Evolutionary conservation across 257 asterid genomes (phyloP).

Genomic region (Nicotiana tabacum): DNA sequence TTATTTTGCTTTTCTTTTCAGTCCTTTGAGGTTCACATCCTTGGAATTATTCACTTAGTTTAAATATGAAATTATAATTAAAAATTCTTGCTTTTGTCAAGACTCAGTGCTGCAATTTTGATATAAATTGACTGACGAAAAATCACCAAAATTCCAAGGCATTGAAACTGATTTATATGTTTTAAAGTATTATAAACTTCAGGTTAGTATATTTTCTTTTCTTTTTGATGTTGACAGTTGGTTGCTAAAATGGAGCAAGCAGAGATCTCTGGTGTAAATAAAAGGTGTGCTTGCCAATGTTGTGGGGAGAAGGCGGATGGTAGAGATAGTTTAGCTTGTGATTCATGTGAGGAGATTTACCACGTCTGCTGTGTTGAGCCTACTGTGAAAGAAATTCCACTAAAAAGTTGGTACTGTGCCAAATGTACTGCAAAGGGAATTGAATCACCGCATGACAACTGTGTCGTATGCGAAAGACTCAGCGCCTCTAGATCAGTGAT

Average conservation of each 20-base stretch:
- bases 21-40: not conserved
- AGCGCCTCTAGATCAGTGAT: slow-evolving; percentile 25
- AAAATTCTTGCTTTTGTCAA: not conserved
- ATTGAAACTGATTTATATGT: not conserved
- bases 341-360: slow-evolving; percentile 83
- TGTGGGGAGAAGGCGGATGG: slow-evolving; percentile 73
- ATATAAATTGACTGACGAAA: not conserved
- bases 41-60: slow-evolving; percentile 6
- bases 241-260: slow-evolving; percentile 39
- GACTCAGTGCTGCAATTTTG: not conserved
- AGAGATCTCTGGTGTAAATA: slow-evolving; percentile 28
- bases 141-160: not conserved
- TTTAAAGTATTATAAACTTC: not conserved
- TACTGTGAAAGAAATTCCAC: slow-evolving; percentile 59
- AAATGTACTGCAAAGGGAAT: slow-evolving; percentile 57
- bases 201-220: not conserved
- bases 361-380: slow-evolving; percentile 81
- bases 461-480: slow-evolving; percentile 71
- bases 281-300: slow-evolving; percentile 45
- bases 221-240: not conserved
- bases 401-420: slow-evolving; percentile 74
- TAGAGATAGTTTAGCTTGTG: slow-evolving; percentile 65
- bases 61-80: not conserved
- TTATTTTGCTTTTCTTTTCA: not conserved
- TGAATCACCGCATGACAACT: slow-evolving; percentile 65